A percentile compares a stretch with the other conserved stretches of the same genome.
Evolutionary conservation across 2,329 filamentous ascomycete species (phyloP).

Genomic region (Chrysosporium queenslandicum): DNA sequence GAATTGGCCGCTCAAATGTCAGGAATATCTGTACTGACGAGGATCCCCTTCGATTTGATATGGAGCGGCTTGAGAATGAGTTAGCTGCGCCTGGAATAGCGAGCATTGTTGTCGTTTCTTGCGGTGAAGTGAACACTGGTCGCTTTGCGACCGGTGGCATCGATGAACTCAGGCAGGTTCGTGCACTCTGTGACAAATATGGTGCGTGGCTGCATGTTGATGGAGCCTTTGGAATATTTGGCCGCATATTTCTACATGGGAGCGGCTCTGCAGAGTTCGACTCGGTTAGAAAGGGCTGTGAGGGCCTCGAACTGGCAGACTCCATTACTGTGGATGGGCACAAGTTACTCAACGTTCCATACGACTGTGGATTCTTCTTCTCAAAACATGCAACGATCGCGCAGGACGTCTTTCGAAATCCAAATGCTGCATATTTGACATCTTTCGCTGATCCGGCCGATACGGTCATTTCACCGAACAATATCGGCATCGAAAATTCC

Average conservation of each 20-base stretch:
- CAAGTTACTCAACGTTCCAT: slow-evolving; percentile 90
- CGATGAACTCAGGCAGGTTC: slow-evolving; percentile 52
- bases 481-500: slow-evolving; percentile 84
- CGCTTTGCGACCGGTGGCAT: slow-evolving; percentile 56
- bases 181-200: slow-evolving; percentile 60
- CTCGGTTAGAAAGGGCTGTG: slow-evolving; percentile 41
- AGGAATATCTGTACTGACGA: slow-evolving; percentile 44
- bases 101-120: slow-evolving; percentile 72
- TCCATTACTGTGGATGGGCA: slow-evolving; percentile 81
- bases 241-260: slow-evolving; percentile 50
- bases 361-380: slow-evolving; percentile 86
- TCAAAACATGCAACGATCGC: slow-evolving; percentile 53
- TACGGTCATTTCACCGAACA: slow-evolving; percentile 58
- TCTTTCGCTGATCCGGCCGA: slow-evolving; percentile 40
- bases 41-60: slow-evolving; percentile 60
- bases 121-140: slow-evolving; percentile 84
- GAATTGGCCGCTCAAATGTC: slow-evolving; percentile 61
- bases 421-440: slow-evolving; percentile 71
- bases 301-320: slow-evolving; percentile 70
- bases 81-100: slow-evolving; percentile 47
- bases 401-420: slow-evolving; percentile 63
- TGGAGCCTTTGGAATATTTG: slow-evolving; percentile 81
- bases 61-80: slow-evolving; percentile 53
- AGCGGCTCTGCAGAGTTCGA: slow-evolving; percentile 43
- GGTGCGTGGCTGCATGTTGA: slow-evolving; percentile 84